Evolutionary conservation across 2,329 filamentous ascomycete genomes (phyloP).

Genomic region (Boeremia lycopersici): DNA sequence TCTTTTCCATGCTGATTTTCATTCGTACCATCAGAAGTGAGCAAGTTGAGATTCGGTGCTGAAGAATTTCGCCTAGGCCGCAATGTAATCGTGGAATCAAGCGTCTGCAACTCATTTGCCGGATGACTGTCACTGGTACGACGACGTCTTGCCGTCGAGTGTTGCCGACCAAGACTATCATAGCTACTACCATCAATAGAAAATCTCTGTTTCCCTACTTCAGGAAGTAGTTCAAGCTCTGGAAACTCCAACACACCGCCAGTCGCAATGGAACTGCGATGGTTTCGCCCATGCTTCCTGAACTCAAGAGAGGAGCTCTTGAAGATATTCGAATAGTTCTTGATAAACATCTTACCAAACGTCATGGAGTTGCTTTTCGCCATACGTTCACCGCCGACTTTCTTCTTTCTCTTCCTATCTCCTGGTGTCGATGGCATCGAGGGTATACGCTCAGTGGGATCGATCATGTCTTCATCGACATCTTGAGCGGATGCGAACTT

Average conservation of each 20-base stretch:
- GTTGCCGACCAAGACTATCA: background rate
- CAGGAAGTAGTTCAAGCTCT: constrained; percentile 54
- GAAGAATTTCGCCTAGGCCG: constrained; percentile 32
- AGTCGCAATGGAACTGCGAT: constrained; percentile 51
- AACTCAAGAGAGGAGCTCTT: constrained; percentile 48
- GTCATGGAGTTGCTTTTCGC: constrained; percentile 61
- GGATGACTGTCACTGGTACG: constrained; percentile 11
- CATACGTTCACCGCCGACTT: constrained; percentile 68
- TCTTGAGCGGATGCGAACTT: constrained; percentile 27
- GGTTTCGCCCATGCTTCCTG: constrained; percentile 49
- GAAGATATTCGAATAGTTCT: constrained; percentile 54
- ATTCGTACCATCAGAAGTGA: constrained; percentile 18
- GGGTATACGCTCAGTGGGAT: constrained; percentile 29
- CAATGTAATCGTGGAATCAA: constrained; percentile 34
- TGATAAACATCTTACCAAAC: constrained; percentile 49
- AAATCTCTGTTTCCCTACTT: constrained; percentile 35
- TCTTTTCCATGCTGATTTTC: constrained; percentile 21
- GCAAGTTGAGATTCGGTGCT: constrained; percentile 25
- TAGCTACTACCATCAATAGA: constrained; percentile 13
- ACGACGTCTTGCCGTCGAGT: background rate
- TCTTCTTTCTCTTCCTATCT: constrained; percentile 55
- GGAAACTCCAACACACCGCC: constrained; percentile 53
- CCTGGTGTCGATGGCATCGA: constrained; percentile 28
- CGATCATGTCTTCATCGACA: constrained; percentile 31
- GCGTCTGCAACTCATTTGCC: constrained; percentile 20